Conservation (phyloP, 805 yeast genomes). For the Starmerella floricola region DNA sequence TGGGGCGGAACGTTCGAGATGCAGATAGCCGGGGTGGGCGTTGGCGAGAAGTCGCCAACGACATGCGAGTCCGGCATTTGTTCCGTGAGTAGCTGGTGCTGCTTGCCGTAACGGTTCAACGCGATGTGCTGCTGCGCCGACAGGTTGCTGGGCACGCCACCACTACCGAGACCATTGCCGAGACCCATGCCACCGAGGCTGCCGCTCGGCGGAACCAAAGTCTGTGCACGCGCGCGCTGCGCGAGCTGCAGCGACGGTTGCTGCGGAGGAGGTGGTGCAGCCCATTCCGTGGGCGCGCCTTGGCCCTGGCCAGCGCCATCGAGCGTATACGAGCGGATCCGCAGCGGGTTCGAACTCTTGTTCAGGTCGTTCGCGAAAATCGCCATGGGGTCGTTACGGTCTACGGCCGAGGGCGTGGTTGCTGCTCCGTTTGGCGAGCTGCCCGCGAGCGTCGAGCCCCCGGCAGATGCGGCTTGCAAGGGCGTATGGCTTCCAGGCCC, state of each 20-base stretch:
- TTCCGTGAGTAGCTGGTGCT: slow-evolving; percentile 13
- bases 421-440: background rate
- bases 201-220: background rate
- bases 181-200: background rate
- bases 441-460: background rate
- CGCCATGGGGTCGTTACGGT: background rate
- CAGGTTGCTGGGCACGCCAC: slow-evolving; percentile 1
- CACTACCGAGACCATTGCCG: slow-evolving; percentile 21
- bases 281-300: no score
- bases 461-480: background rate
- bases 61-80: slow-evolving; percentile 3
- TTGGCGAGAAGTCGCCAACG: slow-evolving; percentile 19
- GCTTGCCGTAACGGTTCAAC: slow-evolving; percentile 16
- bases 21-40: slow-evolving; percentile 44
- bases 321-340: slow-evolving; percentile 22
- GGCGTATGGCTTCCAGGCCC: slow-evolving; percentile 2
- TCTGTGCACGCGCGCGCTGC: slow-evolving; percentile 6
- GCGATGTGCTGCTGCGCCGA: slow-evolving; percentile 16
- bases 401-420: background rate
- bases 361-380: background rate
- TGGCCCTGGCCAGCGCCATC: slow-evolving; percentile 8
- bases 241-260: slow-evolving; percentile 5
- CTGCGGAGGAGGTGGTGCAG: slow-evolving; percentile 5
- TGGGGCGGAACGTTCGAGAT: slow-evolving; percentile 67
- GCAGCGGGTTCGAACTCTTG: no score